phyloP scores from a whole-genome alignment of 2,329 filamentous ascomycete genomes.

The Arthrobotrys musiformis region DNA sequence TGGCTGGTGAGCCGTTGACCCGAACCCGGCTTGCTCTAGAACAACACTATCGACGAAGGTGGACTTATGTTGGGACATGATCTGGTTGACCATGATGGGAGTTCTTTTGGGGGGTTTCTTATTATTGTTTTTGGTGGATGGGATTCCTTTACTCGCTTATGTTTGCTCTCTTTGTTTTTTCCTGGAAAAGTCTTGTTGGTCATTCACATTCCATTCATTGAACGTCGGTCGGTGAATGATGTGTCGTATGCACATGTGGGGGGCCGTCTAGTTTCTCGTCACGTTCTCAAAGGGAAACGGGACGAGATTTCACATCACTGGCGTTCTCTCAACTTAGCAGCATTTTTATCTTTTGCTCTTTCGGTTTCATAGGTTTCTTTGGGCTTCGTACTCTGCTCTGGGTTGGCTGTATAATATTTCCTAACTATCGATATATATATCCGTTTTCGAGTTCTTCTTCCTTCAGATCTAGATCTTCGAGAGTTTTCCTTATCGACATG shows the following conservation, averaged over 20 bases:
- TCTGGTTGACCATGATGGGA: background rate
- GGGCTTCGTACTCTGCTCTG: conserved; percentile 15
- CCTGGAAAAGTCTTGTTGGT: conserved; percentile 3
- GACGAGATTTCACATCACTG: background rate
- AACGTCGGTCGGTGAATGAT: background rate
- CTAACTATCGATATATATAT: conserved; percentile 4
- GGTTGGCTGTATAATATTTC: conserved; percentile 30
- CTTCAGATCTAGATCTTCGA: too few relatives aligned
- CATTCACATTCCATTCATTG: conserved; percentile 15
- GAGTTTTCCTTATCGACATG: background rate
- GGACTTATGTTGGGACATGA: background rate
- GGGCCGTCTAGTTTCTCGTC: background rate
- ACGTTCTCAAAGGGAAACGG: background rate
- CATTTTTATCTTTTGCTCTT: background rate
- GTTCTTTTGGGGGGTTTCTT: background rate
- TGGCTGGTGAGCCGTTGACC: background rate
- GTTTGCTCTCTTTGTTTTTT: background rate
- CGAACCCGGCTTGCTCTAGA: background rate
- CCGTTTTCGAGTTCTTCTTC: background rate
- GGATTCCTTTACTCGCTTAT: background rate
- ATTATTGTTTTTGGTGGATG: background rate
- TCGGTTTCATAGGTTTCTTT: conserved; percentile 11
- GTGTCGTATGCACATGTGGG: conserved; percentile 1
- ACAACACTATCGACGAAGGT: background rate
- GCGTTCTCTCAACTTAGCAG: background rate